Evolutionary conservation across 164 flowering plant genomes (phyloP).

Genomic region (Magnolia kwangsiensis): DNA sequence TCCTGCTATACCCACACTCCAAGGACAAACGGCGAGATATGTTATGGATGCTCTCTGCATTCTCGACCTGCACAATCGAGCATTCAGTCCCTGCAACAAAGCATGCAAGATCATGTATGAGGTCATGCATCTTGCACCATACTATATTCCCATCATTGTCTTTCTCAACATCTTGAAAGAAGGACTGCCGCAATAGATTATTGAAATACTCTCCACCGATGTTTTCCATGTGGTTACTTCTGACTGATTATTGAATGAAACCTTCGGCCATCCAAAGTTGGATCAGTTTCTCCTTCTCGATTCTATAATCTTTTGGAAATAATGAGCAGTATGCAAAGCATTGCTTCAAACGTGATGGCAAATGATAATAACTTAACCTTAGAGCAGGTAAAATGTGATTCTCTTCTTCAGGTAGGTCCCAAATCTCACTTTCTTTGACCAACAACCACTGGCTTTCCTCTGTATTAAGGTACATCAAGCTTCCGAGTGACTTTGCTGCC

Average conservation of each 20-base stretch:
- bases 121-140: conserved; percentile 11
- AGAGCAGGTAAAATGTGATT: conserved; percentile 12
- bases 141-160: conserved; percentile 1
- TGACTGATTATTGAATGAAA: background rate
- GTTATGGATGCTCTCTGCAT: background rate
- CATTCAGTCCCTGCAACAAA: background rate
- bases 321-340: conserved; percentile 19
- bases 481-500: conserved; percentile 6
- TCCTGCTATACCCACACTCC: background rate
- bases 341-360: conserved; percentile 18
- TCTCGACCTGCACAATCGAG: background rate
- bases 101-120: conserved; percentile 12
- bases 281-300: conserved; percentile 9
- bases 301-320: conserved; percentile 12
- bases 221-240: conserved; percentile 6
- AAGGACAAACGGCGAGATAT: background rate
- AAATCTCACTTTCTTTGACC: conserved; percentile 12
- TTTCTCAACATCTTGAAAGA: conserved; percentile 2
- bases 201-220: conserved; percentile 1
- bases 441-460: conserved; percentile 6
- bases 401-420: background rate
- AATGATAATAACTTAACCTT: conserved; percentile 14
- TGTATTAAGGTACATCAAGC: conserved; percentile 7
- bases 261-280: conserved; percentile 21
- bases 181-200: conserved; percentile 3